Evolutionary conservation across 306 rosid genomes (phyloP).

Genomic region (Pyrus communis): DNA sequence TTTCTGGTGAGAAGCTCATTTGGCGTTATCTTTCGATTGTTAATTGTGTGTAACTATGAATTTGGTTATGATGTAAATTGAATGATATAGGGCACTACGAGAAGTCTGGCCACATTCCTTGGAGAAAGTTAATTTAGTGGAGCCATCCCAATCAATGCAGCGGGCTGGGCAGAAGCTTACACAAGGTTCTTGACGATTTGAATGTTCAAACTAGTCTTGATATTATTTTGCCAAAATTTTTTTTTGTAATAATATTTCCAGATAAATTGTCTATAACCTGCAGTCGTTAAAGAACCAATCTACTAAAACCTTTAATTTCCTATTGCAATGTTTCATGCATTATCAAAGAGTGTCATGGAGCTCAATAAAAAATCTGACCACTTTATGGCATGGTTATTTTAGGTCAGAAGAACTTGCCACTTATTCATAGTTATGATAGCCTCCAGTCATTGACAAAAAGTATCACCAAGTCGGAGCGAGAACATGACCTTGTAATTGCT

Average conservation of each 20-base stretch:
- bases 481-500: conserved; percentile 90
- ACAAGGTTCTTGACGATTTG: conserved; percentile 45
- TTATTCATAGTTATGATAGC: conserved; percentile 84
- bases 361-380: conserved; percentile 3
- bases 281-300: not conserved
- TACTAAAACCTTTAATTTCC: not conserved
- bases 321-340: not conserved
- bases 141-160: conserved; percentile 95
- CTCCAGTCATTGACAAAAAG: conserved; percentile 60
- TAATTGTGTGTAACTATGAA: not conserved
- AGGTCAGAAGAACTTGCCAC: conserved; percentile 86
- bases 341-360: not conserved
- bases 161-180: conserved; percentile 75
- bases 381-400: conserved; percentile 14
- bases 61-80: conserved; percentile 16
- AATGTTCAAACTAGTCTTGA: not conserved
- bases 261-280: not conserved
- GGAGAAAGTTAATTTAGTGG: conserved; percentile 69
- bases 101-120: conserved; percentile 88
- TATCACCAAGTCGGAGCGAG: conserved; percentile 64
- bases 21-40: conserved; percentile 8
- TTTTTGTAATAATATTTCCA: not conserved
- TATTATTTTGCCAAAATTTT: not conserved
- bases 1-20: conserved; percentile 60
- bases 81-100: conserved; percentile 64